These are phyloP conservation scores for Bruguiera hainesii DNA, from an alignment of 441 rosid genomes.

Conservation along the genomic window DNA sequence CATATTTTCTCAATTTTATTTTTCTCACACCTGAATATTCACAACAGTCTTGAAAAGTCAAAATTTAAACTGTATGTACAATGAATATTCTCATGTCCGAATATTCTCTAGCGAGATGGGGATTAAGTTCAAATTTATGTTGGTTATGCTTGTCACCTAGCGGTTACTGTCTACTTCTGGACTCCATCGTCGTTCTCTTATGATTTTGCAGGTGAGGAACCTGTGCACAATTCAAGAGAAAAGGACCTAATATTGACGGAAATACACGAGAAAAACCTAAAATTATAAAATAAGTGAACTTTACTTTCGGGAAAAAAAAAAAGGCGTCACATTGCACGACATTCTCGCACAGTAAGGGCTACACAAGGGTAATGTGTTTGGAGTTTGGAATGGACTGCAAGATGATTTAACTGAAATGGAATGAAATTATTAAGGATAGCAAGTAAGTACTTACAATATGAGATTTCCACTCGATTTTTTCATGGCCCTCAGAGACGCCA, in stretches of 20 bases:
- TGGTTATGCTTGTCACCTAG: neutral
- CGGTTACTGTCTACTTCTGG: neutral
- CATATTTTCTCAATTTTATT: neutral
- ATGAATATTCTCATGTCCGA: neutral
- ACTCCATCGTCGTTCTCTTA: neutral
- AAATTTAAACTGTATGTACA: neutral
- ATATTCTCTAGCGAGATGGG: neutral
- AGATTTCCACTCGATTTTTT: slow-evolving; percentile 71
- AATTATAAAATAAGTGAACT: neutral
- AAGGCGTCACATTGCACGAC: no score
- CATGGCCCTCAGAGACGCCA: slow-evolving; percentile 29
- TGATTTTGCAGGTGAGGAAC: neutral
- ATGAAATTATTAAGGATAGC: no score
- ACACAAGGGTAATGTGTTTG: no score
- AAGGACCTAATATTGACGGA: neutral
- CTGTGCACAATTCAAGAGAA: neutral
- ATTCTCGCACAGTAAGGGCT: no score
- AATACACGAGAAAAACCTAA: no score
- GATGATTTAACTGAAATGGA: neutral
- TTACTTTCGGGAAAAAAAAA: neutral
- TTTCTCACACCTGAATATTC: neutral
- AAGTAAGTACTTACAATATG: slow-evolving; percentile 49
- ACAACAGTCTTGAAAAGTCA: neutral
- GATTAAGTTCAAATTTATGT: no score
- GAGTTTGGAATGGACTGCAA: neutral